Evolutionary conservation across 2,329 filamentous ascomycete genomes (phyloP).

Genomic region (Penicillium sp.): DNA sequence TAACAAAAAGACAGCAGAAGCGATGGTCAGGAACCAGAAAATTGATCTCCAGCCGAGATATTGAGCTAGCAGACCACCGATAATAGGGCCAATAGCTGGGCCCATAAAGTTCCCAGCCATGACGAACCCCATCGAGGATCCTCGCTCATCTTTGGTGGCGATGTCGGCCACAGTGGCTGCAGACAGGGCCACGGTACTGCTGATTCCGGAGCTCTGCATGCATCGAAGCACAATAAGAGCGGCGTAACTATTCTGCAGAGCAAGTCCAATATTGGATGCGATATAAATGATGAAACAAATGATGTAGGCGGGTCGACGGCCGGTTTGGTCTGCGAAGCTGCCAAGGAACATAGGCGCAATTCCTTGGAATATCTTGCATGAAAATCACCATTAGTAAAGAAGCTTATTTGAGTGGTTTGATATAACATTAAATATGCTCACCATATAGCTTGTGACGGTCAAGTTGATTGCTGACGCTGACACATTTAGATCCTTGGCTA

Average conservation of each 20-base stretch:
- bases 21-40: constrained; percentile 52
- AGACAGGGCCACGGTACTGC: constrained; percentile 36
- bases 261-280: constrained; percentile 39
- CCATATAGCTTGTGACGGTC: constrained; percentile 33
- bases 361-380: constrained; percentile 22
- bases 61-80: constrained; percentile 47
- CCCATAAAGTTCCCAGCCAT: constrained; percentile 29
- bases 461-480: constrained; percentile 27
- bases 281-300: constrained; percentile 41
- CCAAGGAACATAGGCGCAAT: constrained; percentile 47
- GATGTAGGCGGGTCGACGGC: constrained; percentile 45
- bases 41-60: constrained; percentile 49
- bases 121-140: constrained; percentile 36
- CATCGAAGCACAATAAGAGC: constrained; percentile 34
- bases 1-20: constrained; percentile 31
- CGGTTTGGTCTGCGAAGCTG: constrained; percentile 43
- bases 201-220: constrained; percentile 40
- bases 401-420: no score
- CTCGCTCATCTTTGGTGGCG: constrained; percentile 35
- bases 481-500: constrained; percentile 27
- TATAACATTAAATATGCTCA: not conserved
- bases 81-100: constrained; percentile 46
- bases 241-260: constrained; percentile 34
- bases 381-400: not conserved
- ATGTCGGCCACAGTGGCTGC: constrained; percentile 38